Evolutionary conservation across 2,329 filamentous ascomycete genomes (phyloP).

Genomic region (Penicillium crustosum): DNA sequence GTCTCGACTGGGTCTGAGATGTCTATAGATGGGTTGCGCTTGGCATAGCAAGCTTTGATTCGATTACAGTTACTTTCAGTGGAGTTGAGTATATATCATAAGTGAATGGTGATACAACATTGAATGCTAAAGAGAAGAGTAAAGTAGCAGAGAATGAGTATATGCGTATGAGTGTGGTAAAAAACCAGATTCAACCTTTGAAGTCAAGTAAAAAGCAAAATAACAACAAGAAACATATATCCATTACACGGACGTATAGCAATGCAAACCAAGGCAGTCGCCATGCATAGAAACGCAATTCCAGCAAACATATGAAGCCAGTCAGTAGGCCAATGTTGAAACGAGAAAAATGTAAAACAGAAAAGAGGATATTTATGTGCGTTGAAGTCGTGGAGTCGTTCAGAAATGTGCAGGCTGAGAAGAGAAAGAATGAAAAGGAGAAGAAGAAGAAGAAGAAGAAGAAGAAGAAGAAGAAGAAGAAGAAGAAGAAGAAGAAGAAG

Average conservation of each 20-base stretch:
- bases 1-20: not conserved
- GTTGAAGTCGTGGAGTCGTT: conserved; percentile 5
- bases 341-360: conserved; percentile 2
- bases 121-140: not conserved
- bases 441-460: not conserved
- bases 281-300: conserved; percentile 9
- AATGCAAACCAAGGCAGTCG: conserved; percentile 3
- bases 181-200: not conserved
- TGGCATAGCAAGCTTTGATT: not conserved
- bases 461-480: not conserved
- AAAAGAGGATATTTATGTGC: conserved; percentile 9
- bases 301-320: not conserved
- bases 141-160: too few relatives aligned
- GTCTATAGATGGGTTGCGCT: not conserved
- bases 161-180: too few relatives aligned
- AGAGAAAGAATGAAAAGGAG: not conserved
- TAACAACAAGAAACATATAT: conserved; percentile 7
- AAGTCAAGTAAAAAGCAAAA: not conserved
- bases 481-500: not conserved
- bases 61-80: not conserved
- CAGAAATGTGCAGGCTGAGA: not conserved
- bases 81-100: not conserved
- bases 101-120: not conserved
- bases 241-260: conserved; percentile 7
- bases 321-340: not conserved